These are phyloP conservation scores for Penicillium sp. DNA, from an alignment of 2,329 filamentous ascomycete genomes.

Conservation along the genomic window DNA sequence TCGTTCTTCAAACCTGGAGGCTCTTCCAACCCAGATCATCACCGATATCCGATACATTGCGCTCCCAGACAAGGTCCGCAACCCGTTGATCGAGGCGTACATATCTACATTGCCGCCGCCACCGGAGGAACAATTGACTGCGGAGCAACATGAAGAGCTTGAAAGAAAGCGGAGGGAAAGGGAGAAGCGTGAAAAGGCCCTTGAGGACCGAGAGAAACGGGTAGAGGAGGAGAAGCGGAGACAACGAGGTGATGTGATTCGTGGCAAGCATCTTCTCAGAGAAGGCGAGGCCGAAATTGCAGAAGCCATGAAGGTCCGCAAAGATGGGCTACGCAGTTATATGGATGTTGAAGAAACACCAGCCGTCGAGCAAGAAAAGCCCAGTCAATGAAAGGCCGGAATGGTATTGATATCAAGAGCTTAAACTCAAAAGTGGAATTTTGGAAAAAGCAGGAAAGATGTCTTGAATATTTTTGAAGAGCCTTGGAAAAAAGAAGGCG, in stretches of 20 bases:
- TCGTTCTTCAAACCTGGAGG: constrained; percentile 36
- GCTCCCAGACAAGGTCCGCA: constrained; percentile 36
- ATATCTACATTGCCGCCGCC: constrained; percentile 41
- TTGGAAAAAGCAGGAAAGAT: background rate
- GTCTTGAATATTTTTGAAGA: background rate
- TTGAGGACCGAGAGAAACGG: constrained; percentile 41
- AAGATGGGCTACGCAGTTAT: constrained; percentile 41
- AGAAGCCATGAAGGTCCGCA: constrained; percentile 42
- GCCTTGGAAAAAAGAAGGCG: background rate
- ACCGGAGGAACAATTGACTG: constrained; percentile 36
- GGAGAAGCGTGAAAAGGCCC: constrained; percentile 43
- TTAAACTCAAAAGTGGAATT: background rate
- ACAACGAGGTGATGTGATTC: constrained; percentile 37
- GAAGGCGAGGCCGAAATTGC: constrained; percentile 45
- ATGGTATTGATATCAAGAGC: background rate
- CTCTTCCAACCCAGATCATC: constrained; percentile 40
- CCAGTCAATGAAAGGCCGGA: constrained; percentile 7
- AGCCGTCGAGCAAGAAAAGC: constrained; percentile 7
- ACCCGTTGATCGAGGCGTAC: constrained; percentile 42
- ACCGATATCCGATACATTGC: constrained; percentile 46
- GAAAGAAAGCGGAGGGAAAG: constrained; percentile 39
- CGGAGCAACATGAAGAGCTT: constrained; percentile 36
- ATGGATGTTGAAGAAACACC: constrained; percentile 29
- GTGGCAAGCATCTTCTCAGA: constrained; percentile 40
- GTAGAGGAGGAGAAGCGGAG: constrained; percentile 44